Conservation (phyloP, 768 basidiomycete species). For the Lactifluus volemus region DNA sequence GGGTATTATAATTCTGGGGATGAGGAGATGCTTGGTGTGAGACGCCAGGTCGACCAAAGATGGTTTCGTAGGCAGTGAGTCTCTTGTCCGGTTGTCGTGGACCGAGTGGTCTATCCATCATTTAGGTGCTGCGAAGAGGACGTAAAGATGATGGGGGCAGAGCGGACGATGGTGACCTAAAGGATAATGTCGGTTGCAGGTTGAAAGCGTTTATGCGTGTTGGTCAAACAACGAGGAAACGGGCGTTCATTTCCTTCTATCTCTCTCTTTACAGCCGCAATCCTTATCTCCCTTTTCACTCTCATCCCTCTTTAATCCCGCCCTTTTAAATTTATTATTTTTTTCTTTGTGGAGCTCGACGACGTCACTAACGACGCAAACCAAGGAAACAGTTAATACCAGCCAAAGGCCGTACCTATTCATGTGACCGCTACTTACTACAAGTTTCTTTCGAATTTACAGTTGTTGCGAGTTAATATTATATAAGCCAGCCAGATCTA, state of each 20-base stretch:
- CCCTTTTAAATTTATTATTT: not conserved
- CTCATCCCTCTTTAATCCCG: no score
- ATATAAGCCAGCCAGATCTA: no score
- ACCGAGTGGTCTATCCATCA: slow-evolving; percentile 49
- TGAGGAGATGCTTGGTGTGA: slow-evolving; percentile 29
- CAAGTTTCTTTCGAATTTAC: no score
- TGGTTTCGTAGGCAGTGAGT: slow-evolving; percentile 74
- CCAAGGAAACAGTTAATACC: no score
- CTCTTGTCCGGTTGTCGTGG: slow-evolving; percentile 63
- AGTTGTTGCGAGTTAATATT: no score
- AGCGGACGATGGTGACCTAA: not conserved
- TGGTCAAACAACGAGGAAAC: slow-evolving; percentile 2
- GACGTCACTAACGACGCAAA: not conserved
- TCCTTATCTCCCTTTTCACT: not conserved
- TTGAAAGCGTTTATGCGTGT: not conserved
- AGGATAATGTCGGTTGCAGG: not conserved
- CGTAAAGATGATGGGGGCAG: not conserved
- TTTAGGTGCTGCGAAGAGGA: slow-evolving; percentile 3
- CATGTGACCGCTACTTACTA: no score
- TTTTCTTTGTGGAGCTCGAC: not conserved
- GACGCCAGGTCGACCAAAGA: slow-evolving; percentile 71
- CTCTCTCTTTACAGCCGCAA: not conserved
- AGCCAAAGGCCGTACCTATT: no score
- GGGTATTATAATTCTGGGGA: slow-evolving; percentile 20
- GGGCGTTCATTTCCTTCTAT: not conserved